Evolutionary conservation across 2,329 filamentous ascomycete species (phyloP), one percentile per base, ranked within the genome.

Genomic region (Alternaria angustiovoidea): DNA sequence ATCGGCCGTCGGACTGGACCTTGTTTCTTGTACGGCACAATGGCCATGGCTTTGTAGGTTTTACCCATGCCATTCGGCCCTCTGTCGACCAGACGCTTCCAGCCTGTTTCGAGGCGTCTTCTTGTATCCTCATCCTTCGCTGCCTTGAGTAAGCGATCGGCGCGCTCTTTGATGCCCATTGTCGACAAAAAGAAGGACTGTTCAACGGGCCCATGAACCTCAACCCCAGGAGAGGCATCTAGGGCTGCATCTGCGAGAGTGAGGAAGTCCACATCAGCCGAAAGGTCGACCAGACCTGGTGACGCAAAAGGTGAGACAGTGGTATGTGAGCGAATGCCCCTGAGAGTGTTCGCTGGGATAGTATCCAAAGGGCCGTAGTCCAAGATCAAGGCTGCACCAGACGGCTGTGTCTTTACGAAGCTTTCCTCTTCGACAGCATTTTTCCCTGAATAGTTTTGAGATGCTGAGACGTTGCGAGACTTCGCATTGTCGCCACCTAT

Each of bases 211-310:
- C 95, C 95, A 73, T 98, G 94, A 7, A 97, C 92, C 78, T 99
- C 95, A 4, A 98, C 88, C 2, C 89, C 90, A 1, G 89, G 86
- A 66, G 90, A 94, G 0, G 91, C 91, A 39, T 86, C 82, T 46
- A 92, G 85, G 0, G 94, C 94, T 1, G 91, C 85, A 75, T 98
- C 94, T 0, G 93, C 94, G 1, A 99, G 81, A 11, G 90, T 93
- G 0, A 87, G 86, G 75, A 99, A 99, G 78, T 99, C 95, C 1
- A 99, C 95, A 74, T 99, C 94, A 0, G 92, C 94, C 66, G 89
- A 93, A 22, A 99, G 83, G 75, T 99, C 95, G 3, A 96, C 93
- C 26, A 90, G 86, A 0, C 95, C 95, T 0, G 95, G 91, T 6
- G 87, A 84, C 1, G 86, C 84, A 71, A 99, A 93, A 4, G 95